These are phyloP conservation scores for Penicillium frequentans DNA, from an alignment of 2,329 filamentous ascomycete genomes.

Conservation along the genomic window DNA sequence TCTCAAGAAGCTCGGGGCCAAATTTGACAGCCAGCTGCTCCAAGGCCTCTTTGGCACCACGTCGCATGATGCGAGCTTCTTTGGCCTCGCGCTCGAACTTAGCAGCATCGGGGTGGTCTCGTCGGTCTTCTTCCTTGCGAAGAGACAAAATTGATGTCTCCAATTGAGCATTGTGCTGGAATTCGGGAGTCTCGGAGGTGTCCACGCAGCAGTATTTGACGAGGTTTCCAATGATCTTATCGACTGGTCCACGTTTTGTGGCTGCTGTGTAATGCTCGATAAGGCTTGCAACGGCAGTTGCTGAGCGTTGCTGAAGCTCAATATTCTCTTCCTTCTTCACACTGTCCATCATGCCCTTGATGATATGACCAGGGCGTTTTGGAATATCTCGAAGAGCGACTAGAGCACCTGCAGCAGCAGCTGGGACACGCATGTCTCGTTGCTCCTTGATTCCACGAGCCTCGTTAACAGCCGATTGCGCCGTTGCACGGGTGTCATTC, in stretches of 20 bases:
- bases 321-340: constrained; percentile 92
- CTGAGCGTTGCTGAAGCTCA: constrained; percentile 83
- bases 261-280: constrained; percentile 82
- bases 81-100: constrained; percentile 88
- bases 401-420: constrained; percentile 81
- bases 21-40: constrained; percentile 83
- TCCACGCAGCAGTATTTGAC: constrained; percentile 98
- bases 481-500: constrained; percentile 71
- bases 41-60: constrained; percentile 90
- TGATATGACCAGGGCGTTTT: constrained; percentile 89
- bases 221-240: constrained; percentile 93
- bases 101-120: constrained; percentile 86
- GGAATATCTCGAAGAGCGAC: constrained; percentile 85
- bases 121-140: constrained; percentile 93
- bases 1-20: constrained; percentile 73
- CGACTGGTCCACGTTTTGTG: constrained; percentile 79
- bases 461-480: constrained; percentile 72
- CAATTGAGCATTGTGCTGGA: constrained; percentile 76
- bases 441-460: constrained; percentile 75
- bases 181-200: constrained; percentile 95
- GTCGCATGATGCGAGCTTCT: constrained; percentile 83
- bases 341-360: constrained; percentile 98
- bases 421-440: constrained; percentile 81
- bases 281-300: constrained; percentile 77
- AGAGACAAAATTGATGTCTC: constrained; percentile 84